Base-by-base conservation (phyloP, 2,329 filamentous ascomycete species). In the Biscogniauxia sp. region DNA sequence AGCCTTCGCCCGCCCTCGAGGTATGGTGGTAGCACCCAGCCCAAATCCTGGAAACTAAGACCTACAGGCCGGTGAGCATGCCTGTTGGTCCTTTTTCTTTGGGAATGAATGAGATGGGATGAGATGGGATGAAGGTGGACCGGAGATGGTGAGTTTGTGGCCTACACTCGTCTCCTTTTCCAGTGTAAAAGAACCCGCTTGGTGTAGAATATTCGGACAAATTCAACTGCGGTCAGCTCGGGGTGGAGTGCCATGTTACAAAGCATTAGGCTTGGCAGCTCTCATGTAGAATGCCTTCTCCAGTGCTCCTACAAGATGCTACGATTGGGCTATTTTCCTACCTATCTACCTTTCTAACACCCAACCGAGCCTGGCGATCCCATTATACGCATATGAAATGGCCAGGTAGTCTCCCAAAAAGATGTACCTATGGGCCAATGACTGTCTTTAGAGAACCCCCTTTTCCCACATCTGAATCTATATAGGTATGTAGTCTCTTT, bases 1-100 rank as follows among this genome's bases (percentile, higher is more conserved):
- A 55, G 61, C 51, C 20, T 61, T 51, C 58, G 61, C 56, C 56
- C 63, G 56, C 55, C 45, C 55, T 62, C 60, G 55, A 60, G 32
- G 57, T 60, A 32, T 32, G 23, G 52, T 54, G 13, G 52, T 11
- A 17, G 23, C 17, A 32, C 26, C 53, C 57, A 50, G 45, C 26
- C 55, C 54, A 53, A 52, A 57, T 61, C 57, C 59, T 63, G 60
- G 55, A 41, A 32, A 54, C 15, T 55, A 57, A 20, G 53, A 60
- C 56, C 57, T 55, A 55, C 55, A 61, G 51, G 56, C 56, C 60
- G 60, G 32, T 23, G 26, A 53, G 53, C 23, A 32, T 57, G 13
- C 28, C 53, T 23, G 28, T 54, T 23, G 53, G 53, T 19, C 17
- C 17, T 25, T 19, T 53, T 25, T 25, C 52, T 28, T 32, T 53